Base-by-base conservation (phyloP, 2,329 filamentous ascomycete species). In the Aspergillus glaucus region DNA sequence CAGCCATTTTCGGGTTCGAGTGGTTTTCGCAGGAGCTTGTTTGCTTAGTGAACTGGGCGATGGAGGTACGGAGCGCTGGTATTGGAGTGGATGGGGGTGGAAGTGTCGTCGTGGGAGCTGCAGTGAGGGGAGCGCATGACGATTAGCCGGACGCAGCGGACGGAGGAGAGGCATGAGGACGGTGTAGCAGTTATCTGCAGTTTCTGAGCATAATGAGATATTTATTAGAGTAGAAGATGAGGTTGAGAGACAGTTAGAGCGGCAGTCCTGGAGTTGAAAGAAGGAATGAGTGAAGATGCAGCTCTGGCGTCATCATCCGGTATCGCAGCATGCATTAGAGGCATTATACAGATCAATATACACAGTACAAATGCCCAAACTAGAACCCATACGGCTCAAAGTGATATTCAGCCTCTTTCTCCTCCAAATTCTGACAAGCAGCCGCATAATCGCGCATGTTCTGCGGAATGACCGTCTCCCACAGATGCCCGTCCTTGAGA, bases 21-120 rank as follows among this genome's bases (percentile, higher is more conserved):
- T 78, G 50, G 84, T 78, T 64, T 86, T 89, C 9, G 87, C 83
- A 7, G 80, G 76, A 17, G 74, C 75, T 0, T 90, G 85, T 47
- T 80, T 82, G 45, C 89, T 89, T 26, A 97, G 79, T 34, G 87
- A 87, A 51, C 79, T 79, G 5, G 91, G 91, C 4, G 87, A 82
- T 0, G 90, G 90, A 5, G 91, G 91, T 0, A 80, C 78, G 58
- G 90, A 79, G 12, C 84, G 80, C 54, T 84, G 75, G 63, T 83
- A 88, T 51, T 75, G 74, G 45, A 66, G 59, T 1, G 66, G 58
- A 53, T 71, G 68, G 30, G 67, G 57, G 54, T 71, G 67, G 34
- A 66, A 55, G 53, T 55, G 54, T 52, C 64, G 59, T 22, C 54
- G 56, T 26, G 48, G 21, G 9, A 49, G 52, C 50, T 53, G 54